phyloP scores from a whole-genome alignment of 805 yeast species.

The Cyberlindnera mycetangii region DNA sequence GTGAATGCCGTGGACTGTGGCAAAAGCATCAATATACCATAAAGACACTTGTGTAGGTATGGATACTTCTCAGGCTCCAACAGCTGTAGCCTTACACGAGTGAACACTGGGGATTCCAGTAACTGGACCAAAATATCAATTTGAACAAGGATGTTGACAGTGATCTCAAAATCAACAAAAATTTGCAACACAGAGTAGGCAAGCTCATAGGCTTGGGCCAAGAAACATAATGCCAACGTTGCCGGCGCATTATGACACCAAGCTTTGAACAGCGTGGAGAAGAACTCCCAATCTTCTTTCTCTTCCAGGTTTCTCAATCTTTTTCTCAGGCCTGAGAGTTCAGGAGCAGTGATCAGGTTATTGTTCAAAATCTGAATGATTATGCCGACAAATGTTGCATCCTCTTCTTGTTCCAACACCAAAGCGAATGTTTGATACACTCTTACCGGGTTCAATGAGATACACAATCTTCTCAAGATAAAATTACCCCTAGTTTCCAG shows the following conservation, averaged over 20 bases:
- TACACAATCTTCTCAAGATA: slow-evolving; percentile 79
- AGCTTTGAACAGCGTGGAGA: slow-evolving; percentile 73
- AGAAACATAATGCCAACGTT: slow-evolving; percentile 75
- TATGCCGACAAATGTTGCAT: slow-evolving; percentile 67
- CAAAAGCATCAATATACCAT: slow-evolving; percentile 87
- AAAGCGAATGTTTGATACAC: slow-evolving; percentile 78
- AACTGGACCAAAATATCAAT: slow-evolving; percentile 86
- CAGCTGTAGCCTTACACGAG: slow-evolving; percentile 81
- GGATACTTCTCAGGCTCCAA: slow-evolving; percentile 83
- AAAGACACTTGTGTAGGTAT: slow-evolving; percentile 78
- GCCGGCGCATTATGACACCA: slow-evolving; percentile 95
- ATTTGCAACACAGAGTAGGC: slow-evolving; percentile 79
- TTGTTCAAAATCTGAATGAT: slow-evolving; percentile 87
- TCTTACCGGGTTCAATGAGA: slow-evolving; percentile 75
- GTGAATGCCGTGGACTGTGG: slow-evolving; percentile 92
- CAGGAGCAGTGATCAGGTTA: slow-evolving; percentile 82
- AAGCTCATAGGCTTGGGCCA: slow-evolving; percentile 85
- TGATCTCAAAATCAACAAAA: slow-evolving; percentile 79
- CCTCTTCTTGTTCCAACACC: slow-evolving; percentile 59
- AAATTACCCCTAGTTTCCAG: slow-evolving; percentile 76
- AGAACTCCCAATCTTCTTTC: slow-evolving; percentile 62
- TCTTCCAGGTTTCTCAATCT: slow-evolving; percentile 63
- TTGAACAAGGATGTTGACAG: slow-evolving; percentile 76
- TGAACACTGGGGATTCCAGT: slow-evolving; percentile 89
- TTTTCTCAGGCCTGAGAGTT: slow-evolving; percentile 65